Evolutionary conservation across 441 rosid genomes (phyloP), one percentile per base, ranked within the genome.

Genomic region (Erodium moschatum): DNA sequence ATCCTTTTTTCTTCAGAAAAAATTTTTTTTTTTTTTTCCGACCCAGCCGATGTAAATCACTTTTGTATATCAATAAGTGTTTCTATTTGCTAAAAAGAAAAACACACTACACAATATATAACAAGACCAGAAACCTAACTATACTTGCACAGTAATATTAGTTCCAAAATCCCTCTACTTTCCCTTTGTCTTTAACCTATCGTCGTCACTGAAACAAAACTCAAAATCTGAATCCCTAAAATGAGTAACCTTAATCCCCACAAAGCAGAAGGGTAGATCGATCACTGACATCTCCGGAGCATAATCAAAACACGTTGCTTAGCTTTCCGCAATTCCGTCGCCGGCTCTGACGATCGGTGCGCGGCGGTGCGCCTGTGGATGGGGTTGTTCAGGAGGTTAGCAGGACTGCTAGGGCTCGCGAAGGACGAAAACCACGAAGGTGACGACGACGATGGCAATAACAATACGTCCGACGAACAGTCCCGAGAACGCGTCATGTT

Each of bases 371-470:
- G 40, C 15, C 6, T 16, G 60, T 52, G 60, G 21, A 70, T 70
- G 72, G 67, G 72, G 38, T 10, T 70, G 20, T 63, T 70, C 1
- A 24, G 67, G 72, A 46, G 67, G 67, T 33, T 70, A 13, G 72
- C 72, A 19, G 72, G 72, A 29, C 0, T 70, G 9, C 54, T 70
- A 40, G 72, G 72, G 62, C 20, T 70, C 18, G 54, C 60, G 5
- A 46, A 42, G n/a, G 72, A 62, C 60, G 67, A 69, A 4, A 24
- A 13, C 11, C 16, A 50, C 20, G 69, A 71, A 38, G 69, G 48
- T 6, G 63, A 48, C 6, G 69, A 52, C 6, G 69, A 40, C 31
- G 33, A 6, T 9, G 64, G 38, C 7, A 54, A 64, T 54, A 12
- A 1, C 27, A 67, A 50, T 19, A 12, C 35, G 6, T 6, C 16